Percentiles rank a stretch among this genome's conserved stretches.
Evolutionary conservation across 331 rosid genomes (phyloP).

Genomic region (Stylosanthes scabra): DNA sequence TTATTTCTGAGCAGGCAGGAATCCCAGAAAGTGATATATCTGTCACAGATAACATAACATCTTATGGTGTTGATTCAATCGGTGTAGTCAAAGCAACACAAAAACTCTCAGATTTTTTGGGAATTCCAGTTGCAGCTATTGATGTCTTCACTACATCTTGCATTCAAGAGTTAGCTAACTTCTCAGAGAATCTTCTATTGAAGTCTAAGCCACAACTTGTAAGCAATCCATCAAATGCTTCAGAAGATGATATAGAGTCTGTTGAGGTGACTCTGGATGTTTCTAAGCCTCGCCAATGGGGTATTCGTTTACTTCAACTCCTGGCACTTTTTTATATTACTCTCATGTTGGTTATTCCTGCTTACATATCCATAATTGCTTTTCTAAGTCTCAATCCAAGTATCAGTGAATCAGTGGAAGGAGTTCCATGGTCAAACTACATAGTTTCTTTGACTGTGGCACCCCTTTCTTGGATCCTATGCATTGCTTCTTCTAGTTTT

Average conservation of each 20-base stretch:
- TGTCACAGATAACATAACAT: constrained; percentile 61
- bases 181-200: constrained; percentile 64
- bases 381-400: constrained; percentile 50
- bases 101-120: constrained; percentile 88
- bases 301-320: constrained; percentile 61
- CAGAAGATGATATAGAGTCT: constrained; percentile 51
- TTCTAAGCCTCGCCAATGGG: constrained; percentile 54
- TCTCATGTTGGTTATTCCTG: constrained; percentile 65
- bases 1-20: constrained; percentile 84
- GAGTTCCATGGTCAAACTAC: constrained; percentile 53
- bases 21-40: constrained; percentile 62
- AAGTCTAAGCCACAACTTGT: constrained; percentile 64
- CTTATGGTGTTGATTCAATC: constrained; percentile 88
- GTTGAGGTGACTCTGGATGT: constrained; percentile 55
- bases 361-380: constrained; percentile 66
- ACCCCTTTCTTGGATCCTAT: constrained; percentile 92
- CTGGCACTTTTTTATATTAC: constrained; percentile 68
- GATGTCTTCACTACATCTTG: constrained; percentile 87
- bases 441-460: constrained; percentile 61
- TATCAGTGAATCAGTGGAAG: constrained; percentile 37
- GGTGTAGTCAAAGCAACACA: constrained; percentile 94
- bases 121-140: constrained; percentile 83
- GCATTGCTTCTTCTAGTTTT: constrained; percentile 79
- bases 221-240: constrained; percentile 46
- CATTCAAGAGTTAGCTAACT: constrained; percentile 83